These are phyloP conservation scores for Vigna unguiculata DNA, from an alignment of 306 rosid genomes.

Conservation along the genomic window DNA sequence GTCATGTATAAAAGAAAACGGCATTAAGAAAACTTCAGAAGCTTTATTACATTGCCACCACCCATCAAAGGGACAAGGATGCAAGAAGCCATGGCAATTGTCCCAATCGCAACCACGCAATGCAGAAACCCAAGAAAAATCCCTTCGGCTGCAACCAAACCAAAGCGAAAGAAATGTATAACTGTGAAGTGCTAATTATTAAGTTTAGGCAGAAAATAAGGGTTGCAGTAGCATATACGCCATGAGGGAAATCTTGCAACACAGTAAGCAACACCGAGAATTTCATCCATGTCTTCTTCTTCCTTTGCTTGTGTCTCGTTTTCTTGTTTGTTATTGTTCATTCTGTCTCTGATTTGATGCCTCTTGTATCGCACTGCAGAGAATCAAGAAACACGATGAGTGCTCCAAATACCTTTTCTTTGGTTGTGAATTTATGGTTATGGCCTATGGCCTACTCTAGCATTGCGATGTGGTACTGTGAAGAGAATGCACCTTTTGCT, in stretches of 20 bases:
- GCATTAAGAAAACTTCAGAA: not conserved
- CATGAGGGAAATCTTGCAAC: conserved; percentile 72
- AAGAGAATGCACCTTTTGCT: not conserved
- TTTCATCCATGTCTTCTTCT: conserved; percentile 60
- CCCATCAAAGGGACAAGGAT: conserved; percentile 74
- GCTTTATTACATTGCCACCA: conserved; percentile 75
- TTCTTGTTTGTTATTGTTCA: not conserved
- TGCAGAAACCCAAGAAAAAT: conserved; percentile 78
- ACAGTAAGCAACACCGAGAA: conserved; percentile 76
- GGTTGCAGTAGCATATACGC: conserved; percentile 54
- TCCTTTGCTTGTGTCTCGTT: not conserved
- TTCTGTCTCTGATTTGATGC: not conserved
- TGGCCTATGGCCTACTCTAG: not conserved
- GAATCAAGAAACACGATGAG: not conserved
- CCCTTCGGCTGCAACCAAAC: conserved; percentile 64
- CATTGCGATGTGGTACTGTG: not conserved
- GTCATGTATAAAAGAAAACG: not conserved
- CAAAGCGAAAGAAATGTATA: not conserved
- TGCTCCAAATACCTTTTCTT: not conserved
- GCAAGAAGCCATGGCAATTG: conserved; percentile 65
- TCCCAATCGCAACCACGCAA: conserved; percentile 76
- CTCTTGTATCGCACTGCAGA: conserved; percentile 14
- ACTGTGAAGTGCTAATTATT: not conserved
- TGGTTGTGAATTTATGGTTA: not conserved
- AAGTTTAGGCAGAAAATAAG: not conserved